Percentiles rank a stretch among this genome's conserved stretches.
Evolutionary conservation across 257 asterid species (phyloP).

Genomic region (Solanum clarkiae): DNA sequence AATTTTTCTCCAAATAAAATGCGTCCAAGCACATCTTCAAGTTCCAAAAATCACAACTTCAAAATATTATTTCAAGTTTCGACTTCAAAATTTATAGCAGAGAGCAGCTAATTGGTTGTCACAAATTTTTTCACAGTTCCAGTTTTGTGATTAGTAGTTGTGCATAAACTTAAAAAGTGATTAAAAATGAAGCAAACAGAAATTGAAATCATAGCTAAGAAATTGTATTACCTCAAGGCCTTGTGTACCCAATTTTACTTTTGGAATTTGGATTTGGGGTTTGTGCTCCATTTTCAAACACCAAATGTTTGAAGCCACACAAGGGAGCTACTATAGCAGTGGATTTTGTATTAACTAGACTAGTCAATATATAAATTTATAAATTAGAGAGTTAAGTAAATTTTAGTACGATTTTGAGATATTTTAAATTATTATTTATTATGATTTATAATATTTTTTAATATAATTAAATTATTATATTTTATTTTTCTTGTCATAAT

Average conservation of each 20-base stretch:
- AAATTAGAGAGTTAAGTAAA: no score
- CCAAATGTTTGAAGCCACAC: background rate
- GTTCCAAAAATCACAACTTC: background rate
- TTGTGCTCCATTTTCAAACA: background rate
- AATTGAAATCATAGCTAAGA: background rate
- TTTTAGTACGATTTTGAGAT: no score
- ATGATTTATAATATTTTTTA: no score
- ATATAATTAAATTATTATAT: no score
- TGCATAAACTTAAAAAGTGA: background rate
- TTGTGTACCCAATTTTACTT: slow-evolving; percentile 42
- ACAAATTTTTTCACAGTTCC: background rate
- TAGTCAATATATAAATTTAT: no score
- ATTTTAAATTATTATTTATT: no score
- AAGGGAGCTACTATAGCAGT: background rate
- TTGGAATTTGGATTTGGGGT: slow-evolving; percentile 23
- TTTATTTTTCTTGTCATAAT: no score
- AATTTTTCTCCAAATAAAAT: no score
- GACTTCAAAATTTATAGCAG: background rate
- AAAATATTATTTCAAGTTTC: background rate
- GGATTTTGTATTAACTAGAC: background rate
- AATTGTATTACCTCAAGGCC: slow-evolving; percentile 30
- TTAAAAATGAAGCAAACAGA: background rate
- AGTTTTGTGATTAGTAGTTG: background rate
- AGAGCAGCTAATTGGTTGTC: background rate
- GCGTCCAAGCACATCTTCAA: background rate